phyloP scores from a whole-genome alignment of 2,329 filamentous ascomycete species.

The Colletotrichum lini region DNA sequence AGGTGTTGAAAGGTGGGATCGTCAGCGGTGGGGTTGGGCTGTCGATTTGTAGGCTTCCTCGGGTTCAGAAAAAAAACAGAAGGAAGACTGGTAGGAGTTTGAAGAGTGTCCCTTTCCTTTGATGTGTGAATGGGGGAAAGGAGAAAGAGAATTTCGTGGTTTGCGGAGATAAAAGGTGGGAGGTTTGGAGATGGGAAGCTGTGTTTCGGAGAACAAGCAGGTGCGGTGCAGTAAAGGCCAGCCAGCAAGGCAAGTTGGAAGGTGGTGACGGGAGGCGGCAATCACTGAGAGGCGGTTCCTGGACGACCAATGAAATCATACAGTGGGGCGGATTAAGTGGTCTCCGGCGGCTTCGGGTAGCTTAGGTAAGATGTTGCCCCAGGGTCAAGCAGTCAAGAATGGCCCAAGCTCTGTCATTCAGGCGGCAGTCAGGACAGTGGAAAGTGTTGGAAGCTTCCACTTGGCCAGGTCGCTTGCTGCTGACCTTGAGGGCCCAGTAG shows the following conservation, averaged over 20 bases:
- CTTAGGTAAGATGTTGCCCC: conserved; percentile 39
- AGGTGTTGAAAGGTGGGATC: conserved; percentile 35
- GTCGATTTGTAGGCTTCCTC: conserved; percentile 24
- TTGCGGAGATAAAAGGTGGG: conserved; percentile 38
- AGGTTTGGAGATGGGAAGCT: conserved; percentile 34
- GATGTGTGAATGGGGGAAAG: conserved; percentile 17
- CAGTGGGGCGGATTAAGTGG: conserved; percentile 43
- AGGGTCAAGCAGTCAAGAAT: conserved; percentile 4
- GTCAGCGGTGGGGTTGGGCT: conserved; percentile 36
- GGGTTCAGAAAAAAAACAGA: conserved; percentile 7
- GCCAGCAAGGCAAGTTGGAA: conserved; percentile 16
- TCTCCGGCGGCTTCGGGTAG: conserved; percentile 32
- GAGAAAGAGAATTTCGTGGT: conserved; percentile 31
- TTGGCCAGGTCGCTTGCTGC: conserved; percentile 37
- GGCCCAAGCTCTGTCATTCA: conserved; percentile 43
- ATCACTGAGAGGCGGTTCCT: conserved; percentile 33
- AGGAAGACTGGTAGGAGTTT: conserved; percentile 19
- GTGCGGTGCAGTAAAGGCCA: conserved; percentile 35
- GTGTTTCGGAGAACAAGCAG: conserved; percentile 36
- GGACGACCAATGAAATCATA: conserved; percentile 45
- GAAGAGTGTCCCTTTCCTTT: conserved; percentile 29
- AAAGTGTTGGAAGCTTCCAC: conserved; percentile 44
- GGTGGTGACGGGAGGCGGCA: conserved; percentile 38
- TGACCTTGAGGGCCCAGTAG: conserved; percentile 39
- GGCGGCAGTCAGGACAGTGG: conserved; percentile 36